Evolutionary conservation across 257 asterid species (phyloP), one percentile per base, ranked within the genome.

Genomic region (Capsicum pubescens): DNA sequence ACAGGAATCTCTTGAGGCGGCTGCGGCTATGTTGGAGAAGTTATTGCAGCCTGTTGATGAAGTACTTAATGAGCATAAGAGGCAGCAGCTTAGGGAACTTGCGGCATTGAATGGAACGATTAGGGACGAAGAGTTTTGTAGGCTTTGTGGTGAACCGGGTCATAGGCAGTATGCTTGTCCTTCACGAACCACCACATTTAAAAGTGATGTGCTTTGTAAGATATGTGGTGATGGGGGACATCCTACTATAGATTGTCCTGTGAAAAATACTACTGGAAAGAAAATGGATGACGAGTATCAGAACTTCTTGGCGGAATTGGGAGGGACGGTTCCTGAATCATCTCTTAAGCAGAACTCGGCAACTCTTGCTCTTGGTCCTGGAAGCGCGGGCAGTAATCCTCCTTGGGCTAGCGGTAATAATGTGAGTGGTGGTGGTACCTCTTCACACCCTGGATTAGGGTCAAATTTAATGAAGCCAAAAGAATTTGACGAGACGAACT

Each of bases 221-320:
- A 93, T 94, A 74, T 95, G 99, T 83, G 99, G 99, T 86, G 99
- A 95, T 87, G 98, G 99, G 81, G 99, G 99, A 7, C 99, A 83
- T 89, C 99, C 99, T 13, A 95, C 98, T 9, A 94, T 95, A 42
- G 99, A 95, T 68, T 95, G 99, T 44, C 99, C 98, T 0, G 97
- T 95, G 84, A 95, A 94, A 79, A 90, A 90, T 83, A 94, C 99
- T 9, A 89, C 99, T 6, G 99, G 98, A 39, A 96, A 96, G 92
- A 96, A 96, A 91, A 96, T 96, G 99, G 99, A 96, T 56, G 99
- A 96, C 78, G 99, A 96, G 89, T 96, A 96, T 89, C 98, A 94
- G 77, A 96, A 92, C 84, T 96, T 96, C 88, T 86, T 96, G 84
- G 99, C 98, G 2, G 99, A 96, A 84, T 91, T 96, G 86, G 99